Evolutionary conservation across 768 basidiomycete genomes (phyloP).

Genomic region (Floccularia luteovirens): DNA sequence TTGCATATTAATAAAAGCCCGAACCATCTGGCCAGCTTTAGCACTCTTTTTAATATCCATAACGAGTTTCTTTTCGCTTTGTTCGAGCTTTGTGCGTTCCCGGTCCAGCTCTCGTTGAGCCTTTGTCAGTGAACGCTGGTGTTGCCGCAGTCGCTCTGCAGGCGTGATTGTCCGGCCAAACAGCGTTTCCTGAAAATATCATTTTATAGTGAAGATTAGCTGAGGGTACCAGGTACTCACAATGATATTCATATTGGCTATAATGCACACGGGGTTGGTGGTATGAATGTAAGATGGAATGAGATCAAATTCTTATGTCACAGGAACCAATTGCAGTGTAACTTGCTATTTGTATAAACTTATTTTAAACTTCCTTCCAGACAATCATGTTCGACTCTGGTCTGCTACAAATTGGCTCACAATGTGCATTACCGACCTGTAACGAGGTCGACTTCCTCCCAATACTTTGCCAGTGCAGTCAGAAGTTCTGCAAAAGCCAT

Average conservation of each 20-base stretch:
- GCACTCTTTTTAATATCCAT: conserved; percentile 95
- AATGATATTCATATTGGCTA: conserved; percentile 3
- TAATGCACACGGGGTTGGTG: too few relatives aligned
- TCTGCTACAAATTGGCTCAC: conserved; percentile 50
- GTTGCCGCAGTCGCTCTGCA: conserved; percentile 92
- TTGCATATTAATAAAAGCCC: too few relatives aligned
- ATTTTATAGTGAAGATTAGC: background rate
- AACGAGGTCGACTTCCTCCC: conserved; percentile 68
- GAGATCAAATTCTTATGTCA: background rate
- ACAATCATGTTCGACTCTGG: conserved; percentile 9
- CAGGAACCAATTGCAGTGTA: background rate
- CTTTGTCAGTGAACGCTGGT: conserved; percentile 92
- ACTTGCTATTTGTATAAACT: background rate
- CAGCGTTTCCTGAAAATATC: conserved; percentile 67
- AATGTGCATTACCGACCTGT: conserved; percentile 58
- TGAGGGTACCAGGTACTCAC: background rate
- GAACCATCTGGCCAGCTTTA: conserved; percentile 91
- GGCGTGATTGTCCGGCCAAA: conserved; percentile 94
- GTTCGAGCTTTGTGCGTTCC: conserved; percentile 89
- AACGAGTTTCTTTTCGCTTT: conserved; percentile 95
- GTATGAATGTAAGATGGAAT: background rate
- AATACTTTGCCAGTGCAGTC: conserved; percentile 56
- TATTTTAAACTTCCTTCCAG: background rate
- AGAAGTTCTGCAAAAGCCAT: conserved; percentile 59
- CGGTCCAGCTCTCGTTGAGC: conserved; percentile 98